Evolutionary conservation across 805 yeast genomes (phyloP).

Genomic region (Candida mattraensis): DNA sequence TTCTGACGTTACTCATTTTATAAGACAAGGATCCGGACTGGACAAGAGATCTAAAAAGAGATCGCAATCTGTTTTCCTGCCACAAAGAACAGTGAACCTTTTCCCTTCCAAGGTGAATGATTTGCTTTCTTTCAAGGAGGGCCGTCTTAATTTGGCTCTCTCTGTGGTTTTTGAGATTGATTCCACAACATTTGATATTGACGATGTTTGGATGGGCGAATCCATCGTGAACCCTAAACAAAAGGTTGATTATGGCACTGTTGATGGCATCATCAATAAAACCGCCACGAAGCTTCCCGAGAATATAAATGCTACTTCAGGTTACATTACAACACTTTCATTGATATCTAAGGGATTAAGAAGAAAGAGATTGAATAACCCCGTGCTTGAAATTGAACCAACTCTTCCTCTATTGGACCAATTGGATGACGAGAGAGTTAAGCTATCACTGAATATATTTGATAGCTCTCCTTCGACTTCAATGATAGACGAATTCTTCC

Average conservation of each 20-base stretch:
- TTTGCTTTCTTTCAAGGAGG: constrained; percentile 58
- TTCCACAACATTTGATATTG: constrained; percentile 66
- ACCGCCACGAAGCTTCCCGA: constrained; percentile 26
- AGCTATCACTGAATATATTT: constrained; percentile 70
- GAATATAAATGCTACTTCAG: constrained; percentile 55
- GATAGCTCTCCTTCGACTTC: constrained; percentile 56
- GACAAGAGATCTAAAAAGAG: constrained; percentile 91
- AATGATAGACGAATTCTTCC: constrained; percentile 71
- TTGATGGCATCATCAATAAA: constrained; percentile 49
- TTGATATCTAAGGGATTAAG: constrained; percentile 68
- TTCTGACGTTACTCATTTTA: constrained; percentile 71
- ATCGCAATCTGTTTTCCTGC: constrained; percentile 83
- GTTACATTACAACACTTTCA: constrained; percentile 60
- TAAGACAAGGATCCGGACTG: constrained; percentile 70
- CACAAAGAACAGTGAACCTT: constrained; percentile 68
- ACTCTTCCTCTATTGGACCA: constrained; percentile 70
- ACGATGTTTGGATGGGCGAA: constrained; percentile 75
- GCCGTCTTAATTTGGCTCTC: constrained; percentile 61
- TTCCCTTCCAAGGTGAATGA: constrained; percentile 67
- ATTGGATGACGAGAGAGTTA: constrained; percentile 81
- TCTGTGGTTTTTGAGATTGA: constrained; percentile 83
- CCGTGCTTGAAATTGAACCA: constrained; percentile 46
- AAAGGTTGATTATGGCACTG: constrained; percentile 51
- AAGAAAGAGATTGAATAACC: constrained; percentile 60
- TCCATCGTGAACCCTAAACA: constrained; percentile 65